Conservation (phyloP, 495 filamentous ascomycete genomes). For the Xylaria grammica region DNA sequence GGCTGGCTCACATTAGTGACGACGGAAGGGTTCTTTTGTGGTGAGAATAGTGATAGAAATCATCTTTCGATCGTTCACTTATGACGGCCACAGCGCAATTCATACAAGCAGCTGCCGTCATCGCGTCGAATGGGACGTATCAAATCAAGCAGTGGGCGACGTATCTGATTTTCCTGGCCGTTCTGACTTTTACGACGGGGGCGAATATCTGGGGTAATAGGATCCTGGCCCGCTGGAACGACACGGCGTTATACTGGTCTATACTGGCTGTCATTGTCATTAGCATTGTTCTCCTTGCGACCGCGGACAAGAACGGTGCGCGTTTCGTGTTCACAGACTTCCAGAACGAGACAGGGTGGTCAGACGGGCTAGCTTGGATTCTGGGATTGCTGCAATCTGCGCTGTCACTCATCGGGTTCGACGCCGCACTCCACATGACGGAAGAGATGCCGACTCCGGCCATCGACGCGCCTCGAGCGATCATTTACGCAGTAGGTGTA, state of each 20-base stretch:
- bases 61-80: background rate
- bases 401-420: slow-evolving; percentile 65
- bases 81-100: slow-evolving; percentile 33
- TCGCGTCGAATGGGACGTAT: slow-evolving; percentile 39
- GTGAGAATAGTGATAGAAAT: slow-evolving; percentile 21
- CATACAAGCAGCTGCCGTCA: slow-evolving; percentile 39
- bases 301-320: slow-evolving; percentile 40
- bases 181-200: slow-evolving; percentile 39
- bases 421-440: slow-evolving; percentile 68
- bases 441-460: slow-evolving; percentile 50
- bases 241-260: slow-evolving; percentile 44
- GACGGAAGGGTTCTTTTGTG: slow-evolving; percentile 42
- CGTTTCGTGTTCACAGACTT: slow-evolving; percentile 62
- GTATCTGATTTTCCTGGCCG: slow-evolving; percentile 42
- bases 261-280: slow-evolving; percentile 45
- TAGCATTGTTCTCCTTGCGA: slow-evolving; percentile 43
- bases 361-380: slow-evolving; percentile 67
- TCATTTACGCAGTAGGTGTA: slow-evolving; percentile 41
- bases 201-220: slow-evolving; percentile 42
- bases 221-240: slow-evolving; percentile 41
- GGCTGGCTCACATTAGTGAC: slow-evolving; percentile 49
- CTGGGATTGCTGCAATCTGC: slow-evolving; percentile 66
- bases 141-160: slow-evolving; percentile 36
- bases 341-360: slow-evolving; percentile 67
- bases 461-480: slow-evolving; percentile 42